Evolutionary conservation across 108 stramenopile species (phyloP).

Genomic region (Cyclotella atomus): DNA sequence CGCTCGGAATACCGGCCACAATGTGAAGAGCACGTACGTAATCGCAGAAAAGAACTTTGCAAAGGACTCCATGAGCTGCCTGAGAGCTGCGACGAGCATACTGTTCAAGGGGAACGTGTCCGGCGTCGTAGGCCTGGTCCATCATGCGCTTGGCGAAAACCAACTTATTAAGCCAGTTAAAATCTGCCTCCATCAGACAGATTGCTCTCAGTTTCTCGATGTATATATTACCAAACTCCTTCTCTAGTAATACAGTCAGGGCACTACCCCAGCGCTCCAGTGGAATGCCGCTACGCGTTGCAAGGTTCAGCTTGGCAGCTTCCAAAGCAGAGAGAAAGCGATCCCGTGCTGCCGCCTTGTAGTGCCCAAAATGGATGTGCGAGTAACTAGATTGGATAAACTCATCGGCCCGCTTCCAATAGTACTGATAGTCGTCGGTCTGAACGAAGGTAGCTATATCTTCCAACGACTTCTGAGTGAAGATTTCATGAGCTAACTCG

Average conservation of each 20-base stretch:
- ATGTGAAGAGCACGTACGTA: not conserved
- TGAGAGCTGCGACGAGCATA: not conserved
- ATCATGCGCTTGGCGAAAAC: too few relatives aligned
- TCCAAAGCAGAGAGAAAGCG: not conserved
- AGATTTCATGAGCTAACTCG: too few relatives aligned
- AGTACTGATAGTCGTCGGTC: not conserved
- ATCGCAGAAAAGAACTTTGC: not conserved
- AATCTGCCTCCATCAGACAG: conserved; percentile 19
- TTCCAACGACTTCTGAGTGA: too few relatives aligned
- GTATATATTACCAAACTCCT: too few relatives aligned
- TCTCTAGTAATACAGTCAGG: conserved; percentile 7
- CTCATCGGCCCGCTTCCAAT: too few relatives aligned
- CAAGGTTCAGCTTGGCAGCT: not conserved
- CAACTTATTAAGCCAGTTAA: conserved; percentile 17
- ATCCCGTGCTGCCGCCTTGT: too few relatives aligned
- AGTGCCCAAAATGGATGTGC: too few relatives aligned
- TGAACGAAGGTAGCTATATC: not conserved
- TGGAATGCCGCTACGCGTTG: not conserved
- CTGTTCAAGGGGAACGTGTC: too few relatives aligned
- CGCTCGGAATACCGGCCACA: not conserved
- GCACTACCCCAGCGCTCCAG: conserved; percentile 11
- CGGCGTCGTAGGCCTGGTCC: not conserved
- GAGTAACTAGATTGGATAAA: too few relatives aligned
- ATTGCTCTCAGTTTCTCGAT: not conserved
- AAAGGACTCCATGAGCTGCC: not conserved